Percentiles rank a stretch among this genome's conserved stretches.
Conservation (phyloP, 2,329 filamentous ascomycete species). For the Colletotrichum gigasporum region DNA sequence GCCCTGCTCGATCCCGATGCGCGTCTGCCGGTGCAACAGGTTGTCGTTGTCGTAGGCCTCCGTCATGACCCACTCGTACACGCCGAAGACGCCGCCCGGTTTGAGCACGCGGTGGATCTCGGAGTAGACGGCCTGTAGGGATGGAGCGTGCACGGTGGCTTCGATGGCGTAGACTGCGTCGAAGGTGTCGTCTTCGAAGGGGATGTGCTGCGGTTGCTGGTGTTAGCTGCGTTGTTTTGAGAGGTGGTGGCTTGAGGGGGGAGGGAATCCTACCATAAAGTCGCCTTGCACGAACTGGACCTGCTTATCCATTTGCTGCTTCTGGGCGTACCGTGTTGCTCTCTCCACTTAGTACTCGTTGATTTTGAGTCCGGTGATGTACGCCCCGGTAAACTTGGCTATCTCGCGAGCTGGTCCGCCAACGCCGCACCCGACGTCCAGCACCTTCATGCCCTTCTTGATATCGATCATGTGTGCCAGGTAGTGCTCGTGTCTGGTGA, state of each 20-base stretch:
- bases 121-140: slow-evolving; percentile 89
- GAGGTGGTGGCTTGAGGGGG: too few species aligned
- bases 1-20: slow-evolving; percentile 93
- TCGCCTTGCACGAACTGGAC: slow-evolving; percentile 92
- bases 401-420: slow-evolving; percentile 96
- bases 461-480: slow-evolving; percentile 90
- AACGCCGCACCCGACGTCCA: slow-evolving; percentile 97
- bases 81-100: slow-evolving; percentile 93
- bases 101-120: slow-evolving; percentile 96
- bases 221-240: too few species aligned
- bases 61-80: slow-evolving; percentile 99
- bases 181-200: slow-evolving; percentile 90
- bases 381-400: slow-evolving; percentile 90
- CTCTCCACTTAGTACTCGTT: slow-evolving; percentile 99
- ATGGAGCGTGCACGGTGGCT: slow-evolving; percentile 93
- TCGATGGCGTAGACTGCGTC: slow-evolving; percentile 98
- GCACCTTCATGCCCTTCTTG: slow-evolving; percentile 85
- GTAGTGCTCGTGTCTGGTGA: slow-evolving; percentile 97
- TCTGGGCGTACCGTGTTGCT: slow-evolving; percentile 83
- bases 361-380: slow-evolving; percentile 94
- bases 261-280: slow-evolving; percentile 75
- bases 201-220: background rate
- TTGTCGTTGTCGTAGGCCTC: slow-evolving; percentile 93
- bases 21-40: slow-evolving; percentile 85
- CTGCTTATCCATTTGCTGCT: slow-evolving; percentile 83